Percentiles rank a stretch among this genome's conserved stretches.
These are phyloP conservation scores for Penicillium simplicissimum DNA, from an alignment of 495 filamentous ascomycete genomes.

Conservation along the genomic window DNA sequence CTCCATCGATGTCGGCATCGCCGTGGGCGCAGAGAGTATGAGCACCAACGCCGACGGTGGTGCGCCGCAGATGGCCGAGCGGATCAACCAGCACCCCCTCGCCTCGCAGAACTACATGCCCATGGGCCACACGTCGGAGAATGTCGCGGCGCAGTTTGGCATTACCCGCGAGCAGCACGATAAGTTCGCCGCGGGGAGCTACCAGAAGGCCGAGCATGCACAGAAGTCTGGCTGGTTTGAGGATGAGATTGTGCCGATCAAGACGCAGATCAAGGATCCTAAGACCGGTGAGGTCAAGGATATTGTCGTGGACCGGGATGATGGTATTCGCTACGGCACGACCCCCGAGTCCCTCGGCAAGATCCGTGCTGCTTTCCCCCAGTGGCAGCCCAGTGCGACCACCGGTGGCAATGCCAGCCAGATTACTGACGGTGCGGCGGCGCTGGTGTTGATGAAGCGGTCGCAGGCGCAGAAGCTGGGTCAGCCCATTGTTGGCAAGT, in stretches of 20 bases:
- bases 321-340: conserved; percentile 88
- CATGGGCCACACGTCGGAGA: conserved; percentile 97
- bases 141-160: conserved; percentile 84
- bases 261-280: conserved; percentile 74
- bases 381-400: conserved; percentile 79
- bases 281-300: conserved; percentile 76
- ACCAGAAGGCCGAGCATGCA: conserved; percentile 79
- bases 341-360: conserved; percentile 78
- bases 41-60: conserved; percentile 69
- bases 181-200: conserved; percentile 79
- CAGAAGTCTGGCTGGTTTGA: conserved; percentile 91
- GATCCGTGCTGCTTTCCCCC: conserved; percentile 85
- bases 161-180: conserved; percentile 77
- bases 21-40: conserved; percentile 89
- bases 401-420: conserved; percentile 93
- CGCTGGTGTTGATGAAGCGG: conserved; percentile 89
- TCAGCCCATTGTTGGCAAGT: conserved; percentile 90
- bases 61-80: conserved; percentile 70
- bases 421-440: conserved; percentile 92
- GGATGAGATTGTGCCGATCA: conserved; percentile 90
- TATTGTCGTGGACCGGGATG: conserved; percentile 79
- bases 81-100: conserved; percentile 69
- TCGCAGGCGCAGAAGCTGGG: conserved; percentile 78
- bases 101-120: conserved; percentile 81
- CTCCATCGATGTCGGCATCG: conserved; percentile 84